Base-by-base conservation (phyloP, 75 land plant species). In the Sequoiadendron giganteum region DNA sequence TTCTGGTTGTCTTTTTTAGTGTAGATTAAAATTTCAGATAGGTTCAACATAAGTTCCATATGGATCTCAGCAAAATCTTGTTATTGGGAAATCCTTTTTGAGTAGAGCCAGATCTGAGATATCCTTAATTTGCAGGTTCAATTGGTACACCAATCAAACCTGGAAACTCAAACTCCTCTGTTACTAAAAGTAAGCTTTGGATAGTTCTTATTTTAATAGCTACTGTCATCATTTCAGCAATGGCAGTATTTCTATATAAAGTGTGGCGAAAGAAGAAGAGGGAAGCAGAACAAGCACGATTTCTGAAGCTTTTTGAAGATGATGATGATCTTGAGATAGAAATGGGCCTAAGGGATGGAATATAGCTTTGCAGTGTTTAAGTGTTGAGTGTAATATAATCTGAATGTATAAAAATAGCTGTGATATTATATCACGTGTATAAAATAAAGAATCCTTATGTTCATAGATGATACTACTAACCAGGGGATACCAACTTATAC, bases 281-380 rank as follows among this genome's bases (percentile, higher is more conserved):
- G 85, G 93, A 93, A 86, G 92, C 93, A 86, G 96, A 96, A 21
- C 98, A 96, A 83, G 96, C 96, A 54, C 92, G 95, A 21, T 97
- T 97, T 79, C 54, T 97, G 77, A 95, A 94, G 89, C 90, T 97
- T 10, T 97, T 97, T 91, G 99, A 97, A 90, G 96, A 97, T 19
- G 97, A 94, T 72, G 99, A 97, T 89, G 93, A 92, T 73, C 89
- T 97, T 86, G 98, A 97, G 85, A 95, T 90, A 58, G 99, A 97
- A 90, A 82, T 96, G 30, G 95, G 94, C 19, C 88, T 97, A 56
- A 92, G 92, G 38, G 81, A 89, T 86, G 83, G 73, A 58, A 81
- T 89, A 75, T 89, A 75, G 38, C 77, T 75, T 30, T 75, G 1
- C 15, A 13, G 77, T 34, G 3, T 34, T 13, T 68, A 28, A 68